A percentile compares a stretch with the other conserved stretches of the same genome.
Evolutionary conservation across 345 rosid genomes (phyloP).

Genomic region (Murraya koenigii): DNA sequence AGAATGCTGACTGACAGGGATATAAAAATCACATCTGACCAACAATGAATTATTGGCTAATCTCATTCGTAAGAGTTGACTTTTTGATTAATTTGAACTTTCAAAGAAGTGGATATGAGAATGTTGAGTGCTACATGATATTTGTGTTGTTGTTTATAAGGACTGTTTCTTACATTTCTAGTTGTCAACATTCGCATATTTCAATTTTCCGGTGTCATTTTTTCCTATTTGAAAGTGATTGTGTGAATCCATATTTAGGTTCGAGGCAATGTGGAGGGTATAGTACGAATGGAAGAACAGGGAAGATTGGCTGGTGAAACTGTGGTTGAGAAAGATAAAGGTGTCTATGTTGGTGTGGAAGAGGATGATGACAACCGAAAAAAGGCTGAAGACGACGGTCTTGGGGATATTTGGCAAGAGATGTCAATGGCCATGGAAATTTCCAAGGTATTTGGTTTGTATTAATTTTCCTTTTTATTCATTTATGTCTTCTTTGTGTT

Average conservation of each 20-base stretch:
- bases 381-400: slow-evolving; percentile 55
- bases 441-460: slow-evolving; percentile 52
- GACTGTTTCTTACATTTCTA: not conserved
- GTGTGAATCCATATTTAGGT: slow-evolving; percentile 24
- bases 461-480: not conserved
- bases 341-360: slow-evolving; percentile 62
- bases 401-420: slow-evolving; percentile 84
- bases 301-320: slow-evolving; percentile 14
- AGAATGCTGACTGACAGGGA: not conserved
- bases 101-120: not conserved
- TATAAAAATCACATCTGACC: not conserved
- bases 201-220: not conserved
- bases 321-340: slow-evolving; percentile 45
- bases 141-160: not conserved
- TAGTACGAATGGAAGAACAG: slow-evolving; percentile 22
- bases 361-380: slow-evolving; percentile 38
- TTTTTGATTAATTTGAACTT: not conserved
- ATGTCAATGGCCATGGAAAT: slow-evolving; percentile 68
- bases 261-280: slow-evolving; percentile 15
- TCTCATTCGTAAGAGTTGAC: not conserved
- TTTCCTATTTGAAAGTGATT: slow-evolving; percentile 7
- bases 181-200: not conserved
- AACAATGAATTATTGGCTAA: not conserved
- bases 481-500: not conserved
- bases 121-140: not conserved